Percentiles rank a stretch among this genome's conserved stretches.
phyloP scores from a whole-genome alignment of 2,329 filamentous ascomycete genomes.

The Elsinoe fawcettii region DNA sequence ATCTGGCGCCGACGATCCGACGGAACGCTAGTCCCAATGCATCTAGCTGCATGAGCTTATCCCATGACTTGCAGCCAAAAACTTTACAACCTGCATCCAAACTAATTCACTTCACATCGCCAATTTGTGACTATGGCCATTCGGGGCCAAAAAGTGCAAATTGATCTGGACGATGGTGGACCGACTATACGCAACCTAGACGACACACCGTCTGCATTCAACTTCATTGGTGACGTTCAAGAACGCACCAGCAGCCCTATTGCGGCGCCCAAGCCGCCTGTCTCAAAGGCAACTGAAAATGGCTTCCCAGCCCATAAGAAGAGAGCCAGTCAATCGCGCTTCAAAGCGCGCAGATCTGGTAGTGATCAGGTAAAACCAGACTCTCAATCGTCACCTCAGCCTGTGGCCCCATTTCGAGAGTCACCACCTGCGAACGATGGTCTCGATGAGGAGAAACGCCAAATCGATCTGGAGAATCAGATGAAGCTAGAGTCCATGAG shows the following conservation, averaged over 20 bases:
- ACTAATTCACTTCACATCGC: background rate
- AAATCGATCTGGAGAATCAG: constrained; percentile 78
- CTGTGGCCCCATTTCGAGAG: background rate
- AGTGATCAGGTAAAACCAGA: background rate
- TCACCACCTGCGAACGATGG: constrained; percentile 18
- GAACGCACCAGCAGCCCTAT: constrained; percentile 53
- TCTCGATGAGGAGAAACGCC: constrained; percentile 53
- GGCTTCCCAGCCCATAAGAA: constrained; percentile 90
- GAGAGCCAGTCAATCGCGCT: constrained; percentile 63
- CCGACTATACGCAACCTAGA: constrained; percentile 29
- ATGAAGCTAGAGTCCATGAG: constrained; percentile 71
- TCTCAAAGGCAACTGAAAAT: constrained; percentile 49
- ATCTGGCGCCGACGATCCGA: constrained; percentile 9
- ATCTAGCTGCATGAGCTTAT: constrained; percentile 12
- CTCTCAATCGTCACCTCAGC: background rate
- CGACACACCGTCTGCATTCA: constrained; percentile 26
- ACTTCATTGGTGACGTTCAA: constrained; percentile 65
- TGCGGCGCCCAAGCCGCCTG: constrained; percentile 50
- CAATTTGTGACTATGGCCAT: constrained; percentile 26
- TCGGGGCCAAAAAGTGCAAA: constrained; percentile 52
- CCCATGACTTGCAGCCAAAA: constrained; percentile 12
- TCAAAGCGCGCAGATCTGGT: constrained; percentile 52
- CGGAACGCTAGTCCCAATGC: background rate
- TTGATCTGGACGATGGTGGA: constrained; percentile 50
- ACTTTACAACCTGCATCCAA: background rate